Evolutionary conservation across 225 moss, liverwort and hornwort genomes (phyloP), one percentile per base, ranked within the genome.

Genomic region (Marchantia paleacea): DNA sequence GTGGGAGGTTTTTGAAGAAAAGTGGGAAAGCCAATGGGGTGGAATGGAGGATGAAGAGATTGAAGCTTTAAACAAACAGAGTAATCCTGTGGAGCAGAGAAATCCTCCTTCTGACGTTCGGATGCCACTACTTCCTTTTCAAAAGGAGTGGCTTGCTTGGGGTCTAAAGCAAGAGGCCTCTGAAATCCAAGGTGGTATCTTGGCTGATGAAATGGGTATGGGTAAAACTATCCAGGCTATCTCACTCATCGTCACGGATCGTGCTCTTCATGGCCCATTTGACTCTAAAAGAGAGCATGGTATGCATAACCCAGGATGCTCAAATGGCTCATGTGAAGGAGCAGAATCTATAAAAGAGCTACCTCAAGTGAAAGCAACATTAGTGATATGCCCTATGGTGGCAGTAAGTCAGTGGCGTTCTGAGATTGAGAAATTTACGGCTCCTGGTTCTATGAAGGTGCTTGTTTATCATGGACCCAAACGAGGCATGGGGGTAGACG

Each of bases 161-260:
- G 88, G 91, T 78, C 11, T 88, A 13, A 87, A 85, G 28, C 91
- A 91, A 69, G 91, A 91, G 73, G 80, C 73, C 0, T 85, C 88
- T 8, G 80, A 50, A 1, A 60, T 82, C 70, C 83, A 83, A 55
- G 91, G 91, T 25, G 91, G 91, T 9, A 91, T 91, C 52, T 80
- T 91, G 75, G 91, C 91, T 7, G 91, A 91, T 81, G 91, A 91
- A 75, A 91, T 91, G 91, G 91, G 91, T 12, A 91, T 91, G 91
- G 91, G 91, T 3, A 91, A 91, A 71, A 91, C 91, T 50, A 89
- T 91, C 55, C 91, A 91, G 86, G 91, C 91, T 24, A 91, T 91
- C 74, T 86, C 91, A 6, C 85, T 91, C 12, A 80, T 91, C 52
- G 83, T 91, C 13, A 71, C 89, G 6, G 89, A 81, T 57, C 86